Evolutionary conservation across 176 grass and related monocot species (phyloP), one percentile per base, ranked within the genome.

Genomic region (Aechmea fasciata): DNA sequence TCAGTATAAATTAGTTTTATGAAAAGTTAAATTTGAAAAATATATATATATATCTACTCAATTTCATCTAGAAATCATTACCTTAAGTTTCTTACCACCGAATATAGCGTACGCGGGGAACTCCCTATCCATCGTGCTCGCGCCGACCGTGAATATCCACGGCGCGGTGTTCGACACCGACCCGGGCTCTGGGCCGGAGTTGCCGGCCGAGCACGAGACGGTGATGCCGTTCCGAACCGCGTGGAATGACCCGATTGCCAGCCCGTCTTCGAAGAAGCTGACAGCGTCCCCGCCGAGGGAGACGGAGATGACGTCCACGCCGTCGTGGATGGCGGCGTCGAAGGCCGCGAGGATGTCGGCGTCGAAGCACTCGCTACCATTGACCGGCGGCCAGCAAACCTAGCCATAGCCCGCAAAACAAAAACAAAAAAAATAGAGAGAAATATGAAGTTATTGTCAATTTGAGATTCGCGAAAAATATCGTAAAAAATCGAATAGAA

Each of bases 171-270:
- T 90, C 52, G 47, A 49, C 10, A 95, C 91, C 0, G 81, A 79
- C 14, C 69, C 69, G 3, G 73, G 81, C 4, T 65, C 50, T 2
- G 87, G 87, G 2, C 87, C 91, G 0, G 18, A 15, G 76, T 95
- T 95, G 65, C 84, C 66, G 1, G 91, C 87, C 8, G 87, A 95
- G 73, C 91, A 95, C 11, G 90, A 75, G 63, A 95, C 91, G 51
- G 64, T 52, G 81, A 95, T 64, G 0, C 87, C 81, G 1, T 69
- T 82, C 72, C 78, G 82, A 50, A 85, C 73, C 18, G 87, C 91
- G 79, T 95, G 83, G 51, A 95, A 83, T 10, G 91, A 77, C 0
- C 86, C 87, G 49, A 95, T 75, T 28, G 91, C 83, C 2, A 90
- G 14, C 15, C 68, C 72, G n/a, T 95, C 91, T 0, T 28, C 0